phyloP scores from a whole-genome alignment of 352 stramenopile species.

The Globisporangium solare region DNA sequence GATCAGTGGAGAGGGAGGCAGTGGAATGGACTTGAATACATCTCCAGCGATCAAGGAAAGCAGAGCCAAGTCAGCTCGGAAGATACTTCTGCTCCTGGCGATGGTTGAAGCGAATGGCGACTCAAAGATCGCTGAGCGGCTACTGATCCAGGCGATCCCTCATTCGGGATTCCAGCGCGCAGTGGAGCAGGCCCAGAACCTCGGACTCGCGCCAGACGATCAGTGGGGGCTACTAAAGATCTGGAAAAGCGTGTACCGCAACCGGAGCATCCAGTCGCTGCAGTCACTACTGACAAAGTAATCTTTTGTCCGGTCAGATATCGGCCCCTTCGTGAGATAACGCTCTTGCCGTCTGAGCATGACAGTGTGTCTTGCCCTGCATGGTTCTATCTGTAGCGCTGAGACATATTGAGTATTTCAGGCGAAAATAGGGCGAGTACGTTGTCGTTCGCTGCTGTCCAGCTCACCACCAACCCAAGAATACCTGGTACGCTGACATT shows the following conservation, averaged over 20 bases:
- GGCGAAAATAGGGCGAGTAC: too few species aligned
- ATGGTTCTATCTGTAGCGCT: too few species aligned
- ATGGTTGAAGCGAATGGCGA: conserved; percentile 54
- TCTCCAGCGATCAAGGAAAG: too few species aligned
- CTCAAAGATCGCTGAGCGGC: conserved; percentile 25
- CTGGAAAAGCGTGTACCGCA: conserved; percentile 55
- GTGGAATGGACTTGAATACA: too few species aligned
- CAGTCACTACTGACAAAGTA: conserved; percentile 8
- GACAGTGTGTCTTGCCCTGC: too few species aligned
- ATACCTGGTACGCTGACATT: too few species aligned
- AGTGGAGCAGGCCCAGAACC: conserved; percentile 36
- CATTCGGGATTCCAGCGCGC: conserved; percentile 32
- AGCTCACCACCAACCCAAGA: too few species aligned
- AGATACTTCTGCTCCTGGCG: conserved; percentile 30
- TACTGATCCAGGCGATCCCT: conserved; percentile 27
- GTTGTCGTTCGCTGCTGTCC: too few species aligned
- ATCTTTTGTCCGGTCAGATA: neutral
- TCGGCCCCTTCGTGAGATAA: too few species aligned
- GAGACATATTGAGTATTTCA: too few species aligned
- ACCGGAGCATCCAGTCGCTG: conserved; percentile 33
- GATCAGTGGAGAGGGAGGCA: neutral
- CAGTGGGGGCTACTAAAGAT: conserved; percentile 48
- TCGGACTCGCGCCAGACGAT: conserved; percentile 24
- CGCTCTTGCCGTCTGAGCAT: too few species aligned
- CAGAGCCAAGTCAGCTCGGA: conserved; percentile 8